phyloP scores from a whole-genome alignment of 805 yeast species.

The Ogataea corticis region DNA sequence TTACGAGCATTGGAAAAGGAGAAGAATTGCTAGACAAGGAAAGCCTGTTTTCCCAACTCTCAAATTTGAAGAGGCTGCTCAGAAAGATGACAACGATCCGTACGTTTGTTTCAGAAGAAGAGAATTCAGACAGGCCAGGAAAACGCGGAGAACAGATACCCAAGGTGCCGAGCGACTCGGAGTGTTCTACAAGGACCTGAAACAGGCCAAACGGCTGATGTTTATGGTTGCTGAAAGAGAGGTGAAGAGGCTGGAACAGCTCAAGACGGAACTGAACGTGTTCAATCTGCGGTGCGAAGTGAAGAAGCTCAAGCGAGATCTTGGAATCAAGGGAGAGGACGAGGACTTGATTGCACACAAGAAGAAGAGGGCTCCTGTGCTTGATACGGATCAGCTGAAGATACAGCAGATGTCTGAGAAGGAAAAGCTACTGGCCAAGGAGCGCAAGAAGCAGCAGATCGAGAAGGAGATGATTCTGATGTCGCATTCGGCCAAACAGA shows the following conservation, averaged over 20 bases:
- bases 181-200: constrained; percentile 70
- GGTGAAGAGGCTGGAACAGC: constrained; percentile 55
- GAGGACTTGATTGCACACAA: constrained; percentile 79
- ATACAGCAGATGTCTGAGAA: constrained; percentile 19
- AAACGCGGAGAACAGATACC: constrained; percentile 91
- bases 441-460: constrained; percentile 20
- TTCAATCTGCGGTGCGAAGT: constrained; percentile 73
- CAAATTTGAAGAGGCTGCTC: constrained; percentile 79
- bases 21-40: constrained; percentile 74
- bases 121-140: constrained; percentile 92
- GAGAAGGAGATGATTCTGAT: constrained; percentile 24
- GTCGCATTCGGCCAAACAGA: constrained; percentile 24
- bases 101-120: constrained; percentile 94
- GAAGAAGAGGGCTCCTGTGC: constrained; percentile 50
- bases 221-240: constrained; percentile 76
- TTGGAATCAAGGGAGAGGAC: constrained; percentile 81
- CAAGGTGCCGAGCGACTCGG: constrained; percentile 85
- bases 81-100: constrained; percentile 89
- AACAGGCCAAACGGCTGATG: constrained; percentile 69
- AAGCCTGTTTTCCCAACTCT: constrained; percentile 69
- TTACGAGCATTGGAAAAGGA: constrained; percentile 77
- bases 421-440: constrained; percentile 20
- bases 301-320: constrained; percentile 70
- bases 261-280: constrained; percentile 62
- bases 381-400: constrained; percentile 19